A percentile compares a stretch with the other conserved stretches of the same genome.
These are phyloP conservation scores for Ogataea allantospora DNA, from an alignment of 805 yeast genomes.

Conservation along the genomic window DNA sequence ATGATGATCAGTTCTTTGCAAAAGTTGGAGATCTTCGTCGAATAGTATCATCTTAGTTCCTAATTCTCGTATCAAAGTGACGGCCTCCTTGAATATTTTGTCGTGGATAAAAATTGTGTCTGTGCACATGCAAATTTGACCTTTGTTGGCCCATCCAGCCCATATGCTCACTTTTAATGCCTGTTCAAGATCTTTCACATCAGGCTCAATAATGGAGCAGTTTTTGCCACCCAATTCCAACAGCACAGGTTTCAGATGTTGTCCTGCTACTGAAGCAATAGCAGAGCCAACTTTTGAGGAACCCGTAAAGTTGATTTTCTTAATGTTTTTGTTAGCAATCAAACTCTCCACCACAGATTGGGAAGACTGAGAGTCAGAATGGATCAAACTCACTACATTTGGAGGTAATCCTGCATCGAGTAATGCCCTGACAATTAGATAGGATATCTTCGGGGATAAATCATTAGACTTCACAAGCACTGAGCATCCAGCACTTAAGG, in stretches of 20 bases:
- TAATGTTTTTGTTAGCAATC: conserved; percentile 30
- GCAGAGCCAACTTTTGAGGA: conserved; percentile 39
- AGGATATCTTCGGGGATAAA: conserved; percentile 35
- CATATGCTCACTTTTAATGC: conserved; percentile 34
- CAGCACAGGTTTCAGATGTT: conserved; percentile 39
- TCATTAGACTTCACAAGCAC: conserved; percentile 44
- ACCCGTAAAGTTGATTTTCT: conserved; percentile 46
- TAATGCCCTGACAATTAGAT: conserved; percentile 35
- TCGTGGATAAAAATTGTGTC: conserved; percentile 40
- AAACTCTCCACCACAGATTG: conserved; percentile 27
- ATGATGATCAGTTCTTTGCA: conserved; percentile 33
- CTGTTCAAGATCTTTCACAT: conserved; percentile 32
- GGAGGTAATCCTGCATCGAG: conserved; percentile 40
- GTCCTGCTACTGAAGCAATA: conserved; percentile 39
- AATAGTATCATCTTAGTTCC: conserved; percentile 11
- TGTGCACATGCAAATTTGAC: conserved; percentile 49
- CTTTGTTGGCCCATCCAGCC: conserved; percentile 43
- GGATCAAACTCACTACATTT: conserved; percentile 36
- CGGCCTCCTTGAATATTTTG: conserved; percentile 32
- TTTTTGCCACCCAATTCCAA: conserved; percentile 49
- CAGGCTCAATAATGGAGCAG: conserved; percentile 34
- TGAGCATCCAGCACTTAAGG: conserved; percentile 49
- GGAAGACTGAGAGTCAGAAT: conserved; percentile 31
- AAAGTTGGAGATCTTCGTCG: conserved; percentile 18
- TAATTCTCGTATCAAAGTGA: conserved; percentile 17